Percentiles rank a stretch among this genome's conserved stretches.
These are phyloP conservation scores for Oenanthe javanica DNA, from an alignment of 140 eudicot species.

Conservation along the genomic window DNA sequence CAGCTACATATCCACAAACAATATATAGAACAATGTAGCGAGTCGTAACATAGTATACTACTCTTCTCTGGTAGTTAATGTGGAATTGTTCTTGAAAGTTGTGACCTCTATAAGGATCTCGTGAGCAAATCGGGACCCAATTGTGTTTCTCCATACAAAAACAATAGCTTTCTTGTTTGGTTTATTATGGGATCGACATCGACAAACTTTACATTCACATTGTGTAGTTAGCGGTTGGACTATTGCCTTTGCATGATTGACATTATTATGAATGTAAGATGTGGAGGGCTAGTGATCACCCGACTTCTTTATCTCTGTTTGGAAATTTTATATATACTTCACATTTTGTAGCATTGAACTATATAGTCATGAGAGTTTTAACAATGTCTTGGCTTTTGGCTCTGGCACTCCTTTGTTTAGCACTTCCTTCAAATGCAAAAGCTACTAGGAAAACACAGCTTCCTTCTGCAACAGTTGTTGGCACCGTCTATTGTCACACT, in stretches of 20 bases:
- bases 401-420: conserved; percentile 13
- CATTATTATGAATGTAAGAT: conserved; percentile 22
- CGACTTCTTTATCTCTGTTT: background rate
- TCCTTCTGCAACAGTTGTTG: conserved; percentile 35
- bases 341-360: background rate
- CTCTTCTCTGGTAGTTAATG: background rate
- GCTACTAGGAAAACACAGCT: conserved; percentile 19
- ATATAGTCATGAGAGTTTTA: background rate
- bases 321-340: background rate
- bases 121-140: conserved; percentile 34
- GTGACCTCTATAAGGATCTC: conserved; percentile 23
- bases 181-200: background rate
- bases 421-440: conserved; percentile 3
- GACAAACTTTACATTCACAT: conserved; percentile 27
- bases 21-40: background rate
- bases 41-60: background rate
- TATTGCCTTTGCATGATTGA: conserved; percentile 31
- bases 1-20: no score
- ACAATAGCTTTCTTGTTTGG: background rate
- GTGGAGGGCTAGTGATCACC: background rate
- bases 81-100: conserved; percentile 12
- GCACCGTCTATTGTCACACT: conserved; percentile 77
- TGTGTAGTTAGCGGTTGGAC: conserved; percentile 13
- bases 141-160: conserved; percentile 9
- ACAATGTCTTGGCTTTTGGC: conserved; percentile 27